Evolutionary conservation across 83 land plant genomes (phyloP).

Genomic region (Picea engelmannii): DNA sequence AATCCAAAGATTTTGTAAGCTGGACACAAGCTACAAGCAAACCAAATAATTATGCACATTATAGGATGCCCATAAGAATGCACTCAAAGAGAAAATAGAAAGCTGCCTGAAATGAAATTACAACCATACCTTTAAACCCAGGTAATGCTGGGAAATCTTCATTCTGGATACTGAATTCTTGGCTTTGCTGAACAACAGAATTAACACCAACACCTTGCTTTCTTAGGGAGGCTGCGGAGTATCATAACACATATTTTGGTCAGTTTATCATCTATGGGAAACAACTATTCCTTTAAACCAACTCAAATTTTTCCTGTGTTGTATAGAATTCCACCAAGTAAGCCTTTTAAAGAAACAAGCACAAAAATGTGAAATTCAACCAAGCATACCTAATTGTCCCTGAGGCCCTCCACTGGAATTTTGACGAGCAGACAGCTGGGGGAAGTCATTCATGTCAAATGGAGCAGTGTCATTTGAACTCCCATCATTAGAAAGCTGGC

Average conservation of each 20-base stretch:
- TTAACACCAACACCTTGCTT: conserved; percentile 92
- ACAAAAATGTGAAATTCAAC: conserved; percentile 5
- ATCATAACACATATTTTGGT: too few species aligned
- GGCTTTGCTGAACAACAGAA: conserved; percentile 93
- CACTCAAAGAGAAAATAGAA: neutral
- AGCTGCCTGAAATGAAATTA: neutral
- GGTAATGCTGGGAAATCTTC: conserved; percentile 99
- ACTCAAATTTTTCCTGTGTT: too few species aligned
- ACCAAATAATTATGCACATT: too few species aligned
- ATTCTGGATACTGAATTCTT: conserved; percentile 98
- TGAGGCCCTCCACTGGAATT: conserved; percentile 87
- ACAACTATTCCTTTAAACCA: too few species aligned
- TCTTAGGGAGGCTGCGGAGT: conserved; percentile 68
- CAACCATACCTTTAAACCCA: conserved; percentile 82
- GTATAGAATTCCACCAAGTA: too few species aligned
- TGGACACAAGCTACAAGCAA: too few species aligned
- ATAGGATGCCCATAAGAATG: too few species aligned
- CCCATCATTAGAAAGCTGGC: conserved; percentile 80
- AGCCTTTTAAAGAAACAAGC: neutral
- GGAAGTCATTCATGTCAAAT: conserved; percentile 98
- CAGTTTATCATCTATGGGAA: too few species aligned
- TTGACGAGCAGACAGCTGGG: conserved; percentile 84
- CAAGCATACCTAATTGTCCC: conserved; percentile 64
- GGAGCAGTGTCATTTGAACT: conserved; percentile 77
- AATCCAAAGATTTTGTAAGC: too few species aligned